These are phyloP conservation scores for Kluyveromyces marxianus DNA, from an alignment of 1,139 yeast genomes.

Conservation along the genomic window DNA sequence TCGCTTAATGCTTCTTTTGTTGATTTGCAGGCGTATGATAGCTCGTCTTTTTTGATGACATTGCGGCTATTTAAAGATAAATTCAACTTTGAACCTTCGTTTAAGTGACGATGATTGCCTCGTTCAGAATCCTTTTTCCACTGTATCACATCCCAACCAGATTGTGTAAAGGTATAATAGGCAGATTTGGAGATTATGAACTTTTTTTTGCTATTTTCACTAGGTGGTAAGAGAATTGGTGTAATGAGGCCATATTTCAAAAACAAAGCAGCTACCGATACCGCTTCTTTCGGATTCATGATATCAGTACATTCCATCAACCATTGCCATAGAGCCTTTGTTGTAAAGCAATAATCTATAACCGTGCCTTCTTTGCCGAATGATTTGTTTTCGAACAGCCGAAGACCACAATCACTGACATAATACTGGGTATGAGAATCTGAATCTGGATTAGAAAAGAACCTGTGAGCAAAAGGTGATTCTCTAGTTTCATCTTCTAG, in stretches of 20 bases:
- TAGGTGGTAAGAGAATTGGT: constrained; percentile 33
- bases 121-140: constrained; percentile 28
- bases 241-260: constrained; percentile 43
- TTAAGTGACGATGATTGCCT: too few relatives aligned
- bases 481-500: constrained; percentile 20
- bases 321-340: constrained; percentile 83
- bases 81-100: too few relatives aligned
- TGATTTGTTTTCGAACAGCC: constrained; percentile 43
- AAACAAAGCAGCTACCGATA: constrained; percentile 51
- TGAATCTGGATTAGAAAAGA: constrained; percentile 83
- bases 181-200: constrained; percentile 32
- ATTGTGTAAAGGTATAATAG: constrained; percentile 34
- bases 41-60: too few relatives aligned
- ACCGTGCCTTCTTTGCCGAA: constrained; percentile 27
- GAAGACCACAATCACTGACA: constrained; percentile 56
- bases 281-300: constrained; percentile 51
- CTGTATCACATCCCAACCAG: constrained; percentile 34
- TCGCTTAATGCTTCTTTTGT: too few relatives aligned
- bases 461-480: constrained; percentile 71
- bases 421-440: constrained; percentile 77
- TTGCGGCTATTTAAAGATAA: too few relatives aligned
- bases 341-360: constrained; percentile 50
- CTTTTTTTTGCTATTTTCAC: constrained; percentile 24
- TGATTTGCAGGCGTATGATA: too few relatives aligned
- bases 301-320: constrained; percentile 81